Evolutionary conservation across 2,329 filamentous ascomycete species (phyloP).

Genomic region (Escovopsis weberi): DNA sequence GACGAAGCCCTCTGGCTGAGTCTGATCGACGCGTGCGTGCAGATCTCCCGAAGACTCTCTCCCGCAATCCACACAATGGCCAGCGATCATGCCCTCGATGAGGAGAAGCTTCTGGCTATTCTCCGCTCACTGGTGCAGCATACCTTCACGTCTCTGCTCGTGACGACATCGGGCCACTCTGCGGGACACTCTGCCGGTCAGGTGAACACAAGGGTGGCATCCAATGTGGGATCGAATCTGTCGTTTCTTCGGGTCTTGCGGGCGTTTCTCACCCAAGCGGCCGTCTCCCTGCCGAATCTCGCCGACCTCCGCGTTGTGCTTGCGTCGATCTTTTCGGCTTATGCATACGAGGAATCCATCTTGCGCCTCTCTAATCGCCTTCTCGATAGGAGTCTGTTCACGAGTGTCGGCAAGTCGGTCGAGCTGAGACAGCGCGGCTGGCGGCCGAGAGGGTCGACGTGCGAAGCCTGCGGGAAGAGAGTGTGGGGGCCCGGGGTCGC

Average conservation of each 20-base stretch:
- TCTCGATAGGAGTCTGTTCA: slow-evolving; percentile 77
- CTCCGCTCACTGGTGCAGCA: slow-evolving; percentile 75
- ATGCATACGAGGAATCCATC: slow-evolving; percentile 87
- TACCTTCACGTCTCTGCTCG: slow-evolving; percentile 74
- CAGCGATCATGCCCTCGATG: slow-evolving; percentile 28
- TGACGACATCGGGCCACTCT: slow-evolving; percentile 46
- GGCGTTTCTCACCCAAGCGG: slow-evolving; percentile 73
- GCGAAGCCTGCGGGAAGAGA: slow-evolving; percentile 69
- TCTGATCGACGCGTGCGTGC: slow-evolving; percentile 45
- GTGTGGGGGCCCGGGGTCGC: slow-evolving; percentile 77
- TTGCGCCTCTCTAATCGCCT: slow-evolving; percentile 73
- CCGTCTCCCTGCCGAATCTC: slow-evolving; percentile 68
- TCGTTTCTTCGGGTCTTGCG: slow-evolving; percentile 82
- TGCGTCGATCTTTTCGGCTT: slow-evolving; percentile 82
- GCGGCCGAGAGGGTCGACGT: slow-evolving; percentile 74
- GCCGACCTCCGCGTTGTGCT: slow-evolving; percentile 77
- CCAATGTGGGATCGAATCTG: slow-evolving; percentile 38
- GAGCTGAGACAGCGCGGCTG: slow-evolving; percentile 71
- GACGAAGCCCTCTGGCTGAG: slow-evolving; percentile 46
- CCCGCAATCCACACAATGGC: slow-evolving; percentile 31
- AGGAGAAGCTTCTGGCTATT: slow-evolving; percentile 46
- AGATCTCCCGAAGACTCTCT: slow-evolving; percentile 50
- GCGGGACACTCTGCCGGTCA: slow-evolving; percentile 23
- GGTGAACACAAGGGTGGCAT: slow-evolving; percentile 18
- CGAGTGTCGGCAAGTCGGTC: slow-evolving; percentile 62